Evolutionary conservation across 208 protist genomes (phyloP), one percentile per base, ranked within the genome.

Genomic region (Trypanosoma vivax): DNA sequence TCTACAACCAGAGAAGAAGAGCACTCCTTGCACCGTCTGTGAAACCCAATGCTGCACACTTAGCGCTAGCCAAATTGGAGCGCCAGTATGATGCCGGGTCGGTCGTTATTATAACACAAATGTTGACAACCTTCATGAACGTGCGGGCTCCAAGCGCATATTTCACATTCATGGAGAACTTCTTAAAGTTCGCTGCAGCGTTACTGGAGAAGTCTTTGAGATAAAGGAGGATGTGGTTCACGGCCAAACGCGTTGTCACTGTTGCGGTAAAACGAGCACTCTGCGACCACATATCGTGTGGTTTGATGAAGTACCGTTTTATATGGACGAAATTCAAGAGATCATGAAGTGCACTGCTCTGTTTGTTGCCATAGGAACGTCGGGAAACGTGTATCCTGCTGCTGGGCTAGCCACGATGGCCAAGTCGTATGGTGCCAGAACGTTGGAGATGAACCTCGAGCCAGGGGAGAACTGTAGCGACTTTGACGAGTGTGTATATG

Each of bases 121-220:
- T 52, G 60, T 88, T 38, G 84, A 92, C 63, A 63, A 88, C 43
- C 59, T 88, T 19, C 84, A 92, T 42, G 79, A 88, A 55, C 67
- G 78, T 1, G 84, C 77, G 3, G 77, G 84, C 2, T 79, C 77
- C 2, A 60, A 31, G 2, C 34, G 52, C 9, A 80, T 92, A 7
- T 16, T 92, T 29, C 84, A 92, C 60, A 92, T 92, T 79, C 79
- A 88, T 31, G 84, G 79, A n/a, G 77, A 86, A 50, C 66, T 92
- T 10, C 52, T 86, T 13, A 86, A 92, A 55, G 69, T 70, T 34
- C 73, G 75, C 37, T 88, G 79, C 61, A 55, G 33, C 1, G 18
- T 25, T 7, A 83, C 76, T 3, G 73, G 56, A 14, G 18, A 58
- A 1, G 61, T 88, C 5, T 59, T 68, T 46, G 27, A 51, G 4